Evolutionary conservation across 257 asterid species (phyloP), one percentile per base, ranked within the genome.

Genomic region (Nicotiana benthamiana): DNA sequence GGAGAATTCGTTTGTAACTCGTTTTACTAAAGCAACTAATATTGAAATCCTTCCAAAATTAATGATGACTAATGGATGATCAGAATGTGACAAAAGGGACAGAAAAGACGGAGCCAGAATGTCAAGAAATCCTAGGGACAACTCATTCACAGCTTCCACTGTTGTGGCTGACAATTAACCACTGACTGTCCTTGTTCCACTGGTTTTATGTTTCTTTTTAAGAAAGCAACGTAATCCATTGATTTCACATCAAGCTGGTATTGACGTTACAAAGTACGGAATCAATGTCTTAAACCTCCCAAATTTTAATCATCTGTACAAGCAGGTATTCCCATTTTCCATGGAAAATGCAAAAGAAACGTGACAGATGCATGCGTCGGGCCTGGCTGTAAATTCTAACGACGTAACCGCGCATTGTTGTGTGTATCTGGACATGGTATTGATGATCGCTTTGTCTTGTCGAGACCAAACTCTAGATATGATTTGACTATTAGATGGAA

Each of bases 71-170:
- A 70, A 22, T 22, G 36, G 22, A 53, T 70, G 77, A 22, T 46
- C 77, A 70, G 59, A 70, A 70, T 12, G 20, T 70, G 77, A 70
- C 36, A 46, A 68, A 70, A 72, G 78, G 78, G 60, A 24, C 22
- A 24, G 60, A 72, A 72, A 46, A 5, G 24, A 72, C 5, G 77
- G 77, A 72, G 77, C 36, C 59, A 43, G 60, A 20, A 72, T 26
- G 60, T 72, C 4, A 8, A n/a, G 17, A 43, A 43, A 36, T 22
- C 36, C 77, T 22, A 72, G n/a, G 34, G 77, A 46, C 22, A 13
- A 46, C 60, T 7, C 77, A 72, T 72, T 72, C 20, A 43, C 22
- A 46, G 6, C 15, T 70, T 46, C 15, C 46, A 53, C 6, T 43
- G 59, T 40, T 22, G 36, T 5, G 36, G 9, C 54, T 43, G 28